Base-by-base conservation (phyloP, 2,329 filamentous ascomycete species). In the Epichloe baconii region DNA sequence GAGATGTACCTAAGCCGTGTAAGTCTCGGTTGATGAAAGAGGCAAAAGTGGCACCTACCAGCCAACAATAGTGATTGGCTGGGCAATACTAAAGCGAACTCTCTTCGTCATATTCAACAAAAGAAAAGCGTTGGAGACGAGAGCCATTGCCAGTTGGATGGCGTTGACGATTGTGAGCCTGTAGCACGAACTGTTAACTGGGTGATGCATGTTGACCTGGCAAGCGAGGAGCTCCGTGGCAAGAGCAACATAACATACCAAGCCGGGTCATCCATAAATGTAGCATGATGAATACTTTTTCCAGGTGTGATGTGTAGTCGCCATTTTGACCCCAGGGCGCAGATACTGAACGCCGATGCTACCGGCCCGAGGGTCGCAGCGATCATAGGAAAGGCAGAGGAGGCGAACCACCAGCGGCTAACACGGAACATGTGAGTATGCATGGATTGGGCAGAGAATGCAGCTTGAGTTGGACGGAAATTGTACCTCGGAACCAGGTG, bases 281-380 rank as follows among this genome's bases (percentile, higher is more conserved):
- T 36, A 0, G 79, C 82, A 1, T 70, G 61, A 10, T 75, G 68
- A 5, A 76, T 61, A 2, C 74, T 63, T 5, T 74, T 69, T 0
- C 71, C 70, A 0, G 74, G 71, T 1, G 66, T 63, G 5, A 78
- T 67, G 47, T 72, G 71, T 62, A 83, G 78, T 54, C 86, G 76
- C 90, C 89, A 95, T 21, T 80, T 80, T 31, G 81, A 82, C 1
- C 88, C 86, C n/a, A 95, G 74, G 7, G 89, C 87, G 54, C 86
- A 88, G 53, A 95, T 88, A 52, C 85, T 91, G 67, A 93, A 85
- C 34, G 93, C 82, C 52, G 90, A 95, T 3, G 90, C 90, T 10
- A 95, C 78, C 0, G 90, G 90, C 1, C 88, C 88, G 2, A 93
- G 77, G 0, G 89, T 88, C 36, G 88, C 89, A 2, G 89, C 88